phyloP scores from a whole-genome alignment of 179 eudicot species.

The Pouteria campechiana region DNA sequence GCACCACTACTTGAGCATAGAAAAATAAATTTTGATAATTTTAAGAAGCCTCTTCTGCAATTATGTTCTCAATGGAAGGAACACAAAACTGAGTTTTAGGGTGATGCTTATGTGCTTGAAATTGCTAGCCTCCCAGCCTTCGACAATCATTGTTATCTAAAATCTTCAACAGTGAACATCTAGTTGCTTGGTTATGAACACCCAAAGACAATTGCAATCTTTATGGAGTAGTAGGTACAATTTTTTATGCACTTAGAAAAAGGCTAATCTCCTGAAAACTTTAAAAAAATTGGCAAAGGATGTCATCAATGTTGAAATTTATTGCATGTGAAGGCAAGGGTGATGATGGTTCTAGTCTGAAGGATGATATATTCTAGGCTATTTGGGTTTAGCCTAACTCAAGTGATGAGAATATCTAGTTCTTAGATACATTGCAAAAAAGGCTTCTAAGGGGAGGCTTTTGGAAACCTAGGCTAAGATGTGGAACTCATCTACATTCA shows the following conservation, averaged over 20 bases:
- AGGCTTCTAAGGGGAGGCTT: conserved; percentile 63
- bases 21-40: conserved; percentile 48
- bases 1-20: too few species aligned
- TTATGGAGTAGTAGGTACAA: conserved; percentile 64
- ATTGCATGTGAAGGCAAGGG: conserved; percentile 57
- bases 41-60: conserved; percentile 33
- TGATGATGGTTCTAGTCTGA: conserved; percentile 46
- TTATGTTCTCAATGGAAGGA: conserved; percentile 51
- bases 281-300: conserved; percentile 56
- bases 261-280: conserved; percentile 51
- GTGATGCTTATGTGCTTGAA: conserved; percentile 44
- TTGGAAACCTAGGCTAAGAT: conserved; percentile 58
- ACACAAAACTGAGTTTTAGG: conserved; percentile 46
- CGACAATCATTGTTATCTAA: conserved; percentile 71
- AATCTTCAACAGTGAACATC: conserved; percentile 70
- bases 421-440: conserved; percentile 57
- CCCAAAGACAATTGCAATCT: conserved; percentile 81
- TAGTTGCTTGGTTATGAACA: conserved; percentile 92
- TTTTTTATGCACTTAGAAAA: conserved; percentile 76
- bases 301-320: conserved; percentile 48
- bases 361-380: conserved; percentile 47
- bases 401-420: conserved; percentile 20
- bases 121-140: conserved; percentile 73
- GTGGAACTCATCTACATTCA: conserved; percentile 34
- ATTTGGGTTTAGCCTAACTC: conserved; percentile 11